Conservation (phyloP, 345 rosid species). For the Laguncularia racemosa region DNA sequence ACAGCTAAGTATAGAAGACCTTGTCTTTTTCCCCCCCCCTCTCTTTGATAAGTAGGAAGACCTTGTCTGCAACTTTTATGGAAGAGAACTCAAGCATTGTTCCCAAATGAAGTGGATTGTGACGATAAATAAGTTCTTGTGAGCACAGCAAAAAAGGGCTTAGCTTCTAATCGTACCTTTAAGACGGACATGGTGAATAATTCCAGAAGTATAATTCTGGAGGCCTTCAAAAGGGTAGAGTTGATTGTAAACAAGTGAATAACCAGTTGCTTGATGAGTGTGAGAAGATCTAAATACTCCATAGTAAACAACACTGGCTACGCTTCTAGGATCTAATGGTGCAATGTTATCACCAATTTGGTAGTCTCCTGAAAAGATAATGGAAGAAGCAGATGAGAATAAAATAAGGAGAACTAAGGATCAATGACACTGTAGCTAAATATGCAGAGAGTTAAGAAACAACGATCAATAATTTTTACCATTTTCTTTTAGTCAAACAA, state of each 20-base stretch:
- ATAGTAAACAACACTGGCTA: conserved; percentile 60
- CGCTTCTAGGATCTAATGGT: conserved; percentile 41
- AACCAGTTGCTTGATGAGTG: conserved; percentile 36
- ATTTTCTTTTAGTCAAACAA: too few relatives aligned
- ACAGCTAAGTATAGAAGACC: too few relatives aligned
- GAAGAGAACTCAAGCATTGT: not conserved
- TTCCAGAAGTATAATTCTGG: conserved; percentile 74
- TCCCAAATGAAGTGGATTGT: not conserved
- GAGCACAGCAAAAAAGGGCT: not conserved
- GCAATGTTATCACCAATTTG: conserved; percentile 38
- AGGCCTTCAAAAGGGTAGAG: conserved; percentile 48
- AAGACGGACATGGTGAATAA: conserved; percentile 78
- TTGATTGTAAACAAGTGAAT: conserved; percentile 58
- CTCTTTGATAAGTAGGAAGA: too few relatives aligned
- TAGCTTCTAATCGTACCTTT: conserved; percentile 23
- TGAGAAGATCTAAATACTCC: conserved; percentile 20
- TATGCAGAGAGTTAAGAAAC: too few relatives aligned
- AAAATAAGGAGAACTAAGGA: not conserved
- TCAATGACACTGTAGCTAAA: not conserved
- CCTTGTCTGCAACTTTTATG: too few relatives aligned
- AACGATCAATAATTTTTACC: too few relatives aligned
- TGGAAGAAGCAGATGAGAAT: not conserved
- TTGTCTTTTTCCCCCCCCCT: too few relatives aligned
- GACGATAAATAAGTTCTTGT: not conserved
- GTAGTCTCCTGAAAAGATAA: conserved; percentile 40